Conservation (phyloP, 805 yeast species). For the Metschnikowia cubensis region DNA sequence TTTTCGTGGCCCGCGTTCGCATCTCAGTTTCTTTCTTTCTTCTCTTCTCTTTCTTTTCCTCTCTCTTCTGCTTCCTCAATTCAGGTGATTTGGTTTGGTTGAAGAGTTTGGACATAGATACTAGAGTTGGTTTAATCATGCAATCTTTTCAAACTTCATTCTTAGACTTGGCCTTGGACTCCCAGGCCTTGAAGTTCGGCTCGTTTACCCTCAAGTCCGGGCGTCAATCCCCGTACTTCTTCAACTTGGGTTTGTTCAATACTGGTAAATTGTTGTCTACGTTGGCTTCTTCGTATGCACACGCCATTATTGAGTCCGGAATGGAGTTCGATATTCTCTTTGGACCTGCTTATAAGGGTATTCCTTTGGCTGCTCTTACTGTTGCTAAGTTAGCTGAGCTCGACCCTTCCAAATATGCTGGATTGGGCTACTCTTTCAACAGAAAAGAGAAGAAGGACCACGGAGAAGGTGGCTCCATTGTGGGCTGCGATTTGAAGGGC, state of each 20-base stretch:
- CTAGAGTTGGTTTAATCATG: slow-evolving; percentile 21
- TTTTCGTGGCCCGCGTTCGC: not conserved
- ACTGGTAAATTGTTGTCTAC: slow-evolving; percentile 76
- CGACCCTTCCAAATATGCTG: slow-evolving; percentile 71
- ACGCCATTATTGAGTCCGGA: slow-evolving; percentile 76
- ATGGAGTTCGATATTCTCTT: slow-evolving; percentile 85
- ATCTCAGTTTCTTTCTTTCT: not conserved
- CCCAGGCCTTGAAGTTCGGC: slow-evolving; percentile 84
- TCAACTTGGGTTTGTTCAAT: slow-evolving; percentile 76
- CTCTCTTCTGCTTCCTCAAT: slow-evolving; percentile 12
- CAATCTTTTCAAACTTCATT: slow-evolving; percentile 58
- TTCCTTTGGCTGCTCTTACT: slow-evolving; percentile 90
- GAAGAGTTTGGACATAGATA: slow-evolving; percentile 5
- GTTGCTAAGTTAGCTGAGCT: slow-evolving; percentile 89
- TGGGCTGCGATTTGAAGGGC: slow-evolving; percentile 71
- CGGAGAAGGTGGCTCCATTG: slow-evolving; percentile 96
- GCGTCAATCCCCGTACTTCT: slow-evolving; percentile 89
- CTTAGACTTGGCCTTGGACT: slow-evolving; percentile 75
- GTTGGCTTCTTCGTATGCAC: slow-evolving; percentile 85
- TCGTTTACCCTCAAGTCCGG: slow-evolving; percentile 88
- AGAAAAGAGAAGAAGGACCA: slow-evolving; percentile 96
- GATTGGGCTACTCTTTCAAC: slow-evolving; percentile 87
- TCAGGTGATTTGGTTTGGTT: slow-evolving; percentile 7
- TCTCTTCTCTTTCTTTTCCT: slow-evolving; percentile 6
- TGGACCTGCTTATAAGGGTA: slow-evolving; percentile 98